Evolutionary conservation across 2,329 filamentous ascomycete species (phyloP), one percentile per base, ranked within the genome.

Genomic region (Triangularia setosa): DNA sequence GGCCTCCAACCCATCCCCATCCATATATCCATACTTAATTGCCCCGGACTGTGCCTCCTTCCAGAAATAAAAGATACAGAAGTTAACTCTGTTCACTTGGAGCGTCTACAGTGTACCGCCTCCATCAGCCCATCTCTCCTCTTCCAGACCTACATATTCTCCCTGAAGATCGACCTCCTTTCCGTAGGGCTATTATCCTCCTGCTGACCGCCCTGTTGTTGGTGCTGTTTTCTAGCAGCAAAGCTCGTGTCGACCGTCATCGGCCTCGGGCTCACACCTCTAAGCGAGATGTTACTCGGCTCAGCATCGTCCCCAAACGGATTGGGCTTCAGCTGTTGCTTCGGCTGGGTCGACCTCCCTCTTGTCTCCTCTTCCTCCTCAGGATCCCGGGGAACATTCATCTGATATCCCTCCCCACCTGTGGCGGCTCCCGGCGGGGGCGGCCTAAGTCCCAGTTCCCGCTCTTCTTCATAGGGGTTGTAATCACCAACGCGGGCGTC

Each of bases 231-330:
- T 14, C 67, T 69, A 28, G 68, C 66, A 68, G 65, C 69, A 4
- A 76, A 76, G 40, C 77, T 74, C 28, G 81, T 82, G 58, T 87
- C 81, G 69, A 90, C 52, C 8, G 25, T 9, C 40, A 48, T 85
- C n/a, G 91, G 91, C 69, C 91, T 77, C 2, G 92, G 91, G 75
- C 90, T 94, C 28, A 93, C 87, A 25, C 90, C 90, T 62, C 90
- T 79, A 76, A 92, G 71, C 73, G 81, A 84, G 64, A 86, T 73
- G 72, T 84, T 85, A 66, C 86, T 88, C 67, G 83, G 79, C 74
- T 87, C 87, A 4, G 84, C 86, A 28, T 85, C 82, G 60, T 79
- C 90, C 61, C 88, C 89, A 73, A 93, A 93, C 0, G 91, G 91
- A 75, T 94, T 89, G 67, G 70, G 30, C 57, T 48, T 40, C n/a